These are phyloP conservation scores for Pyrus betulifolia DNA, from an alignment of 306 rosid species.

Conservation along the genomic window DNA sequence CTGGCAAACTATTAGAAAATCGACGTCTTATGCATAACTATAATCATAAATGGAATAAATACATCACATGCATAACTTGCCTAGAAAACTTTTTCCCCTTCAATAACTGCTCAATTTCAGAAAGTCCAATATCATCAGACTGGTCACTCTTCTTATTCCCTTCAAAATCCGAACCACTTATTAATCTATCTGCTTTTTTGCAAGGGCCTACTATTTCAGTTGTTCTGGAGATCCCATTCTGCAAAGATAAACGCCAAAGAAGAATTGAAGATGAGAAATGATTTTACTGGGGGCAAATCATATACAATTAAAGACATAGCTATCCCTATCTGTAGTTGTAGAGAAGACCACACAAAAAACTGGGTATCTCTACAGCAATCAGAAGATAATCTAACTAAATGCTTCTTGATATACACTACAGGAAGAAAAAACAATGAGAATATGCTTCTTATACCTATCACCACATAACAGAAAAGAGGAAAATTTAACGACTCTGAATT, in stretches of 20 bases:
- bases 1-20: background rate
- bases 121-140: conserved; percentile 10
- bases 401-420: background rate
- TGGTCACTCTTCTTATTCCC: conserved; percentile 3
- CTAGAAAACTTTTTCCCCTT: conserved; percentile 42
- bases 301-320: background rate
- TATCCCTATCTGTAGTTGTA: background rate
- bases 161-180: conserved; percentile 12
- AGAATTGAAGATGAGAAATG: background rate
- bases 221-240: conserved; percentile 21
- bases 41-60: background rate
- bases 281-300: background rate
- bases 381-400: background rate
- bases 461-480: background rate
- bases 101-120: conserved; percentile 39
- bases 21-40: background rate
- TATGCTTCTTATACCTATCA: background rate
- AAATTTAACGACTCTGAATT: background rate
- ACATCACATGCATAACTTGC: conserved; percentile 12
- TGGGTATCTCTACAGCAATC: background rate
- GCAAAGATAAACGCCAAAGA: conserved; percentile 12
- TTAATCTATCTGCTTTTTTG: conserved; percentile 5
- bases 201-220: conserved; percentile 24
- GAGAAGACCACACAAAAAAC: background rate
- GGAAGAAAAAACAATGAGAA: background rate